Evolutionary conservation across 2,329 filamentous ascomycete genomes (phyloP).

Genomic region (Cladosporium austrohemisphaericum): DNA sequence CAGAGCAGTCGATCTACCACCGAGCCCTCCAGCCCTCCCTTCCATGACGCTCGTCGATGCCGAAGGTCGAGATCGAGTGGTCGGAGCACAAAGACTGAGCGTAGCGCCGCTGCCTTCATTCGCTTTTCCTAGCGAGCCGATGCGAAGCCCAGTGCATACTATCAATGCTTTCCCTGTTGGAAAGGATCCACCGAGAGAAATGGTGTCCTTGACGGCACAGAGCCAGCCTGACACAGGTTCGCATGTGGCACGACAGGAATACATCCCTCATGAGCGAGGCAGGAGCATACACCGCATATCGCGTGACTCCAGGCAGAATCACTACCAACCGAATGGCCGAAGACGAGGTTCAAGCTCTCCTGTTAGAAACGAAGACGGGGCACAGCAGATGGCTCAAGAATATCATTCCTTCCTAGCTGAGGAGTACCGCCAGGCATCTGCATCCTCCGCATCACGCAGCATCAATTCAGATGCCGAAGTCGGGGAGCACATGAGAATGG

Average conservation of each 20-base stretch:
- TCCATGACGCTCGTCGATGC: constrained; percentile 14
- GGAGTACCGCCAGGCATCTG: constrained; percentile 17
- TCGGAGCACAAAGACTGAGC: constrained; percentile 5
- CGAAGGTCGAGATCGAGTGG: constrained; percentile 9
- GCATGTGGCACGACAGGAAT: not conserved
- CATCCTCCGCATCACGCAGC: constrained; percentile 16
- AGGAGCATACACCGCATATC: constrained; percentile 7
- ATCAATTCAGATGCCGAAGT: constrained; percentile 23
- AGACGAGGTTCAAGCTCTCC: not conserved
- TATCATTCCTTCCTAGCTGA: constrained; percentile 28
- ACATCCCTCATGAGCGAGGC: constrained; percentile 2
- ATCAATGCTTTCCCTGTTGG: constrained; percentile 16
- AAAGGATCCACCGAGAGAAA: constrained; percentile 12
- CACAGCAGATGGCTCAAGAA: constrained; percentile 21
- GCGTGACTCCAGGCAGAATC: not conserved
- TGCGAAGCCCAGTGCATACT: not conserved
- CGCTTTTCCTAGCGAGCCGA: not conserved
- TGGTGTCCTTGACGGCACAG: constrained; percentile 9
- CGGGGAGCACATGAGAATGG: constrained; percentile 30
- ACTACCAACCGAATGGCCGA: not conserved
- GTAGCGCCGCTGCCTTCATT: constrained; percentile 11
- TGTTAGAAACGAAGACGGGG: not conserved
- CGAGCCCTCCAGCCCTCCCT: not conserved
- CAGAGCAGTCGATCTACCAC: not conserved
- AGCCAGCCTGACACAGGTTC: not conserved